phyloP scores from a whole-genome alignment of 164 flowering plant species.

The Annona squamosa region DNA sequence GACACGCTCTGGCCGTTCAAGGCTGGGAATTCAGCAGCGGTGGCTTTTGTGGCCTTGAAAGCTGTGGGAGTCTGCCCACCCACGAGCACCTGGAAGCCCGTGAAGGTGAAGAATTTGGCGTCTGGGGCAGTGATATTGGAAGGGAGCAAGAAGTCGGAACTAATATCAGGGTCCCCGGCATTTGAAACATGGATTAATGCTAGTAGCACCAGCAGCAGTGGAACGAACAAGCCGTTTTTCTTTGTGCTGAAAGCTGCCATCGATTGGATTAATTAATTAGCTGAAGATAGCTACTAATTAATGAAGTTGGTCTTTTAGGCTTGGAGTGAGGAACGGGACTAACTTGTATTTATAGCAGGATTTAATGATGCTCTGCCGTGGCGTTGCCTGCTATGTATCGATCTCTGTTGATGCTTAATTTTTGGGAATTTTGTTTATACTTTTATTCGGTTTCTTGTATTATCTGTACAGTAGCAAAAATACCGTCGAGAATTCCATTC shows the following conservation, averaged over 20 bases:
- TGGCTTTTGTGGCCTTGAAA: slow-evolving; percentile 16
- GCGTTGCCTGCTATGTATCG: too few relatives aligned
- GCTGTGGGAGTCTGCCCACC: background rate
- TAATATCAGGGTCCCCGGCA: background rate
- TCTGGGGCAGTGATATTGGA: background rate
- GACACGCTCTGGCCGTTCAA: slow-evolving; percentile 29
- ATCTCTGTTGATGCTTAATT: too few relatives aligned
- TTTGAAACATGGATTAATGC: background rate
- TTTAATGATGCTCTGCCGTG: too few relatives aligned
- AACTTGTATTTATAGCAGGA: too few relatives aligned
- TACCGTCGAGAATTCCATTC: too few relatives aligned
- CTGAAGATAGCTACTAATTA: too few relatives aligned
- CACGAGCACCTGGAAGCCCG: background rate
- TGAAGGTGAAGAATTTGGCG: slow-evolving; percentile 3
- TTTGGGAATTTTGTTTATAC: too few relatives aligned
- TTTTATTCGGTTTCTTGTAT: too few relatives aligned
- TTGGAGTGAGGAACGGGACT: too few relatives aligned
- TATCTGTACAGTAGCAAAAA: too few relatives aligned
- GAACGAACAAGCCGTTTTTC: background rate
- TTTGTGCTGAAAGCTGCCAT: background rate
- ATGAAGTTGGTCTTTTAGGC: too few relatives aligned
- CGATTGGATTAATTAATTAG: too few relatives aligned
- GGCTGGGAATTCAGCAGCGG: slow-evolving; percentile 26
- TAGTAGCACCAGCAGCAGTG: background rate
- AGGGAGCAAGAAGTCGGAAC: background rate